A percentile compares a stretch with the other conserved stretches of the same genome.
These are phyloP conservation scores for Hyphodiscus sp. DNA, from an alignment of 2,329 filamentous ascomycete species.

Conservation along the genomic window DNA sequence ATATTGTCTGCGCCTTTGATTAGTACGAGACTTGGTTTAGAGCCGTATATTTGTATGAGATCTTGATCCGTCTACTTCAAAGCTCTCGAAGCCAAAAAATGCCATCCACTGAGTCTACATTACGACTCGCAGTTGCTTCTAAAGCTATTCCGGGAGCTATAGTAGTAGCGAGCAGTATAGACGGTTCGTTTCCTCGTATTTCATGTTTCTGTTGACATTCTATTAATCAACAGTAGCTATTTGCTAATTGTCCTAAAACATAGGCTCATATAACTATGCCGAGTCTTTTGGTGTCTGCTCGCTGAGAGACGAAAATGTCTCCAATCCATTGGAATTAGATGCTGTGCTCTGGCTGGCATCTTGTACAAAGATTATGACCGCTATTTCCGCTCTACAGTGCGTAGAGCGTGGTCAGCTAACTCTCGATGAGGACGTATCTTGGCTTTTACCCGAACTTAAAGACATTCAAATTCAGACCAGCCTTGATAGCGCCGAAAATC, in stretches of 20 bases:
- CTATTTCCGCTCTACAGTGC: conserved; percentile 47
- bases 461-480: conserved; percentile 17
- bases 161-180: too few species aligned
- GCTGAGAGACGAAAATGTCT: background rate
- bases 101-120: too few species aligned
- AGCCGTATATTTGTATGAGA: too few species aligned
- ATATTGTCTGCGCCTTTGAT: too few species aligned
- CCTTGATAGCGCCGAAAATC: conserved; percentile 37
- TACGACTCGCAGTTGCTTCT: too few species aligned
- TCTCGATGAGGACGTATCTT: conserved; percentile 38
- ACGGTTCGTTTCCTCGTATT: too few species aligned
- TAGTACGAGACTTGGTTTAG: too few species aligned
- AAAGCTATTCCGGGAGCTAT: too few species aligned
- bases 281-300: background rate
- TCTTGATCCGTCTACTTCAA: too few species aligned
- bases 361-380: conserved; percentile 49
- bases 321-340: conserved; percentile 23
- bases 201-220: too few species aligned
- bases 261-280: background rate
- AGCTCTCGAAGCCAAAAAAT: too few species aligned
- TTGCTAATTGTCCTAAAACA: background rate
- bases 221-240: too few species aligned
- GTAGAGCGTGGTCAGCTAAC: conserved; percentile 43
- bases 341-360: conserved; percentile 43
- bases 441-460: conserved; percentile 18